Percentiles rank a stretch among this genome's conserved stretches.
Conservation (phyloP, 345 rosid genomes). For the Salix caprea region DNA sequence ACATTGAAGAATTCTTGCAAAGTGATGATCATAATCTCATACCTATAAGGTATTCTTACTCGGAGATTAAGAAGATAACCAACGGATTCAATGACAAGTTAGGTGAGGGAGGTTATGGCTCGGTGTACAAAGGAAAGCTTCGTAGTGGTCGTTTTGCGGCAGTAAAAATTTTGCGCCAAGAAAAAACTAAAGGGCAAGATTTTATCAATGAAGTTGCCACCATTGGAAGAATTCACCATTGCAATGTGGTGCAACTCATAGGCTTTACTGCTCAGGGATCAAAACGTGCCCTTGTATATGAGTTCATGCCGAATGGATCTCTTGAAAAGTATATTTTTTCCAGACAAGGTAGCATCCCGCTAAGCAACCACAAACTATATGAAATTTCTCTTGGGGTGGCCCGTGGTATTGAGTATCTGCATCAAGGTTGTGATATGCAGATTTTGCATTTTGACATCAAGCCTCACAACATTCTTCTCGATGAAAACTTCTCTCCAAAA, state of each 20-base stretch:
- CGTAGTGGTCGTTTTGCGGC: not conserved
- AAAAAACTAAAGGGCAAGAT: not conserved
- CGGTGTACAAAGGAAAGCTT: not conserved
- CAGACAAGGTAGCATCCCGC: not conserved
- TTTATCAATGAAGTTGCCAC: not conserved
- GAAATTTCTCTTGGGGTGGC: not conserved
- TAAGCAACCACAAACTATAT: not conserved
- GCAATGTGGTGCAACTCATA: not conserved
- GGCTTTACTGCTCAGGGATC: not conserved
- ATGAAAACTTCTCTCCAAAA: not conserved
- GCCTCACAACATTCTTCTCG: not conserved
- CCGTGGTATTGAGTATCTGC: not conserved
- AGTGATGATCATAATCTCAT: not conserved
- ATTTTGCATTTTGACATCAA: not conserved
- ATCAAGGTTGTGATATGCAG: not conserved
- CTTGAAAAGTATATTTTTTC: not conserved
- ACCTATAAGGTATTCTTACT: not conserved
- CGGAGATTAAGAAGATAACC: not conserved
- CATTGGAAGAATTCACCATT: not conserved
- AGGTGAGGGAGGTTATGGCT: not conserved
- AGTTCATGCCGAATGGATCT: not conserved
- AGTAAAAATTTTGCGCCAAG: not conserved
- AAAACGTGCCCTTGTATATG: not conserved
- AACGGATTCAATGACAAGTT: not conserved
- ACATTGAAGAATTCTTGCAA: not conserved